A percentile compares a stretch with the other conserved stretches of the same genome.
phyloP scores from a whole-genome alignment of 2,329 filamentous ascomycete genomes.

The Monosporascus sp. region DNA sequence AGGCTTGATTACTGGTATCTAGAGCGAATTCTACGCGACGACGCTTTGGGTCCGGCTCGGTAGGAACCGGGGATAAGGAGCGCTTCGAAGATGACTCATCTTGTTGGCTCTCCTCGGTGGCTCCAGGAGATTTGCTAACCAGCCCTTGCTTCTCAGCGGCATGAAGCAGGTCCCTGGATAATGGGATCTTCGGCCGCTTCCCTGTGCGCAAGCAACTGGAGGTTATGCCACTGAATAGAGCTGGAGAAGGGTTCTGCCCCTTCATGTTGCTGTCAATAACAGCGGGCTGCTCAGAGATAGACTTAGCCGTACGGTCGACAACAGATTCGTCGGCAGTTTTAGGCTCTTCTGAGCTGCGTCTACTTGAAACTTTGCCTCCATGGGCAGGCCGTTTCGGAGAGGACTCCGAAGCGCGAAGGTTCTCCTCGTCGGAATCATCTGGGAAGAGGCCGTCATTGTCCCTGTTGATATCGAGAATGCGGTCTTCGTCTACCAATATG shows the following conservation, averaged over 20 bases:
- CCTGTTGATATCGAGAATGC: constrained; percentile 41
- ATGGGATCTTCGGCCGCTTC: constrained; percentile 30
- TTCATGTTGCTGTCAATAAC: constrained; percentile 1
- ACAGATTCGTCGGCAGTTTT: not conserved
- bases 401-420: constrained; percentile 6
- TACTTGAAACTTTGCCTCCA: constrained; percentile 1
- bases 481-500: constrained; percentile 61
- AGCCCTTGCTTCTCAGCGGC: constrained; percentile 36
- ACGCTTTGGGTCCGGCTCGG: constrained; percentile 19
- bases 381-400: constrained; percentile 1
- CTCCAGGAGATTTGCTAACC: constrained; percentile 25
- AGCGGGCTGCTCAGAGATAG: not conserved
- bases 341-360: not conserved
- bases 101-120: constrained; percentile 1
- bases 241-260: constrained; percentile 6
- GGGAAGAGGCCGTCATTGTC: constrained; percentile 44
- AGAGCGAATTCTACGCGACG: constrained; percentile 21
- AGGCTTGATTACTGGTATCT: not conserved
- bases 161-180: constrained; percentile 34
- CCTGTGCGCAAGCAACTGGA: constrained; percentile 37
- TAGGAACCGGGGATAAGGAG: constrained; percentile 7
- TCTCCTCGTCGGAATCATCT: constrained; percentile 51
- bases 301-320: not conserved
- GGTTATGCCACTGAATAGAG: constrained; percentile 33
- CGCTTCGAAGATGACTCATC: constrained; percentile 15